Conservation (phyloP, 306 rosid genomes). For the Rosa multiflora region DNA sequence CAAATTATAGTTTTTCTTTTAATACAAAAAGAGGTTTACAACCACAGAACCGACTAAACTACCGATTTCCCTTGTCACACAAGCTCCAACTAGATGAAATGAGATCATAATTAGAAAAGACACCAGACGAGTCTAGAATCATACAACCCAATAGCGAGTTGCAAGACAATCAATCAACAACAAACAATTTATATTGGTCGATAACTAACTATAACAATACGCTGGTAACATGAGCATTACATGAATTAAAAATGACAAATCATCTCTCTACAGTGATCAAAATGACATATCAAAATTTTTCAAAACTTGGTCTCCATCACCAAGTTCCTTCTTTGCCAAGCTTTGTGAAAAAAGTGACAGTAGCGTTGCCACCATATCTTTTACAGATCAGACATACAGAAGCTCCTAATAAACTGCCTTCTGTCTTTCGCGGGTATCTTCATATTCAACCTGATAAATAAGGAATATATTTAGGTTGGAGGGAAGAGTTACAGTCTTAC, state of each 20-base stretch:
- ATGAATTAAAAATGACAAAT: not conserved
- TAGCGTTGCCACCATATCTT: no score
- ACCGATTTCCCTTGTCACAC: not conserved
- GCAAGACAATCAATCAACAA: not conserved
- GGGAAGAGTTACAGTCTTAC: no score
- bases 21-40: not conserved
- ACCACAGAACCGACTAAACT: not conserved
- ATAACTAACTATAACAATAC: not conserved
- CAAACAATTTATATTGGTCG: no score
- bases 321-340: no score
- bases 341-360: no score
- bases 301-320: slow-evolving; percentile 2
- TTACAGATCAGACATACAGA: no score
- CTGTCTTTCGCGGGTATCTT: slow-evolving; percentile 38
- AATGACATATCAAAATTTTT: slow-evolving; percentile 7
- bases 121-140: not conserved
- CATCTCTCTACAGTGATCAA: not conserved
- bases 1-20: not conserved
- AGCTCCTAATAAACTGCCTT: no score
- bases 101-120: not conserved
- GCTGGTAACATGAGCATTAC: not conserved
- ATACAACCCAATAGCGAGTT: no score
- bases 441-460: slow-evolving; percentile 45
- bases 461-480: not conserved
- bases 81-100: not conserved